Evolutionary conservation across 352 stramenopile species (phyloP).

Genomic region (Saprolegnia diclina): DNA sequence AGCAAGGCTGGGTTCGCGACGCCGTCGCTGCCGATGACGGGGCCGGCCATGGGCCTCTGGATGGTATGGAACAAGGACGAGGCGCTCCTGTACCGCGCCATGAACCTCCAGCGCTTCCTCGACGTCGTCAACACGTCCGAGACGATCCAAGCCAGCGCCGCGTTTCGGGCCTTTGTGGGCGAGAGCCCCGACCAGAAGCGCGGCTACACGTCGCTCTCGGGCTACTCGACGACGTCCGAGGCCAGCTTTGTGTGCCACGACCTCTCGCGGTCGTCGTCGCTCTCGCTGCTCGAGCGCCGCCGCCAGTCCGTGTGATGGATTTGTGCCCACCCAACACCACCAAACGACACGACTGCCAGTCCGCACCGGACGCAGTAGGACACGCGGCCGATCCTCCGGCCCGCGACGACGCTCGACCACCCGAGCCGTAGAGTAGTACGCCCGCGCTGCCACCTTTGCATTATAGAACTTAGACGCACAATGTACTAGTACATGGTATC

Average conservation of each 20-base stretch:
- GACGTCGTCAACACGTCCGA: slow-evolving; percentile 8
- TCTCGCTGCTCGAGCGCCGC: background rate
- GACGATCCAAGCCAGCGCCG: background rate
- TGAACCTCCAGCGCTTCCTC: background rate
- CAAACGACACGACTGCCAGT: too few species aligned
- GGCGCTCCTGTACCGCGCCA: background rate
- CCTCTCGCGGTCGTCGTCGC: background rate
- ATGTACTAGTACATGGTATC: too few species aligned
- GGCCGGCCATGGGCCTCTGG: background rate
- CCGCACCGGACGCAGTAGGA: too few species aligned
- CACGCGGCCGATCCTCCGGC: too few species aligned
- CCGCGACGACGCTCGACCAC: too few species aligned
- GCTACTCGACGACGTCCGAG: background rate
- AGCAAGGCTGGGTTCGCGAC: background rate
- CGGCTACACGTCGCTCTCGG: slow-evolving; percentile 18
- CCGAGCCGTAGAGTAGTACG: too few species aligned
- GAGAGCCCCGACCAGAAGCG: background rate
- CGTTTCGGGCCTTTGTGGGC: slow-evolving; percentile 18
- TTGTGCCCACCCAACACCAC: too few species aligned
- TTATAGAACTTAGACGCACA: too few species aligned
- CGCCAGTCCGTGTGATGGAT: background rate
- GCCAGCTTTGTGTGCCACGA: background rate
- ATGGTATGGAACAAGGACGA: background rate
- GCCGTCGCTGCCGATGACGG: background rate
- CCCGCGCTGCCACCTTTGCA: too few species aligned